Conservation (phyloP, 306 rosid species). For the Heteromeles arbutifolia region DNA sequence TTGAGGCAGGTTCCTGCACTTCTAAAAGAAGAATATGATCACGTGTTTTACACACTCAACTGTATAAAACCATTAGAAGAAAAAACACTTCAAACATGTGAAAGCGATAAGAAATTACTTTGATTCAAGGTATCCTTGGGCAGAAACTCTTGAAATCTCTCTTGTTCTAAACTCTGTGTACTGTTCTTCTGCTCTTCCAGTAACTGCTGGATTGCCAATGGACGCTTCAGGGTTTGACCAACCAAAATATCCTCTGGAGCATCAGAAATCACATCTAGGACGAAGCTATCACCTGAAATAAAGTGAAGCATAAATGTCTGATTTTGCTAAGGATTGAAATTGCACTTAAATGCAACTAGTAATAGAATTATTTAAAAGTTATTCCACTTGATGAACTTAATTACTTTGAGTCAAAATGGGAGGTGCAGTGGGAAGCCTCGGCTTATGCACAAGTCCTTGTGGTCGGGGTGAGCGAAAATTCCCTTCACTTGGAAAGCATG, state of each 20-base stretch:
- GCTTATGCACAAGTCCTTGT: constrained; percentile 64
- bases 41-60: constrained; percentile 35
- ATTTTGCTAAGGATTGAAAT: background rate
- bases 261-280: constrained; percentile 48
- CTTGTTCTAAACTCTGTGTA: constrained; percentile 31
- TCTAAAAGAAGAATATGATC: constrained; percentile 66
- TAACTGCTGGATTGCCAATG: constrained; percentile 26
- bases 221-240: constrained; percentile 62
- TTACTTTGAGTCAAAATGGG: constrained; percentile 42
- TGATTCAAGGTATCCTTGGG: constrained; percentile 37
- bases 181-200: constrained; percentile 39
- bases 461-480: constrained; percentile 53
- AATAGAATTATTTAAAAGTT: background rate
- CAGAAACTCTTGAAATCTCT: constrained; percentile 30
- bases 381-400: background rate
- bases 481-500: constrained; percentile 48
- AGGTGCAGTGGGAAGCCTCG: constrained; percentile 42
- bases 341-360: background rate
- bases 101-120: constrained; percentile 64
- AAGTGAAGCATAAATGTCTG: background rate
- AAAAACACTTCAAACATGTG: background rate
- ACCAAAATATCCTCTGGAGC: constrained; percentile 39
- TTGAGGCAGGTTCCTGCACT: constrained; percentile 91
- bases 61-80: constrained; percentile 14
- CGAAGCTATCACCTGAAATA: constrained; percentile 43